Evolutionary conservation across 108 stramenopile genomes (phyloP).

Genomic region (Craspedostauros australis): DNA sequence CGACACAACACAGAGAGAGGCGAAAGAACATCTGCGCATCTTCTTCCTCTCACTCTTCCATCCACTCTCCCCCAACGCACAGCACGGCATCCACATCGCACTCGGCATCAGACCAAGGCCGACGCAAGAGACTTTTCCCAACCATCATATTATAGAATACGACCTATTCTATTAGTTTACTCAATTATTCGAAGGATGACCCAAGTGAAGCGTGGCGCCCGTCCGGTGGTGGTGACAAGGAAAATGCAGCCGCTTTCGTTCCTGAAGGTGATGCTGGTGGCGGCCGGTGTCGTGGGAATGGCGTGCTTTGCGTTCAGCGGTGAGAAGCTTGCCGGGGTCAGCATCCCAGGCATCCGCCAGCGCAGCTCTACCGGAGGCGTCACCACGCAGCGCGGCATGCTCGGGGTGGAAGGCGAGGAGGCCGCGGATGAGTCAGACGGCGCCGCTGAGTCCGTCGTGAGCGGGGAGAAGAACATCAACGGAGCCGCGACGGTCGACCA

Average conservation of each 20-base stretch:
- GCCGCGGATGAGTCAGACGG: not conserved
- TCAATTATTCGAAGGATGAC: conserved; percentile 28
- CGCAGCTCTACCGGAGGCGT: no score
- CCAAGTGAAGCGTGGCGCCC: conserved; percentile 14
- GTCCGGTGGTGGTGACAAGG: not conserved
- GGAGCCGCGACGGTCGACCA: not conserved
- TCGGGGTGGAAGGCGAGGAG: not conserved
- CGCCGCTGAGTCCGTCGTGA: not conserved
- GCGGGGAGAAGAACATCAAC: not conserved
- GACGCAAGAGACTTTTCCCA: no score
- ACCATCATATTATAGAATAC: no score
- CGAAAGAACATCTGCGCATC: no score
- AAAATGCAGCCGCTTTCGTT: conserved; percentile 23
- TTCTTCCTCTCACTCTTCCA: no score
- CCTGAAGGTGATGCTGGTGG: conserved; percentile 8
- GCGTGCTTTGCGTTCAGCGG: conserved; percentile 6
- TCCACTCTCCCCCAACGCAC: no score
- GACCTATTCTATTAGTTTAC: no score
- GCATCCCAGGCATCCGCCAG: conserved; percentile 19
- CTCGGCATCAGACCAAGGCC: no score
- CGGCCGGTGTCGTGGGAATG: conserved; percentile 9
- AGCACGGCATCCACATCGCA: no score
- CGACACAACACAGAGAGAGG: no score
- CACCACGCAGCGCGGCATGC: conserved; percentile 3
- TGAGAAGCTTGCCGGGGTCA: conserved; percentile 27